Evolutionary conservation across 78 protist genomes (phyloP).

Genomic region (Dictyostelium intermedium): DNA sequence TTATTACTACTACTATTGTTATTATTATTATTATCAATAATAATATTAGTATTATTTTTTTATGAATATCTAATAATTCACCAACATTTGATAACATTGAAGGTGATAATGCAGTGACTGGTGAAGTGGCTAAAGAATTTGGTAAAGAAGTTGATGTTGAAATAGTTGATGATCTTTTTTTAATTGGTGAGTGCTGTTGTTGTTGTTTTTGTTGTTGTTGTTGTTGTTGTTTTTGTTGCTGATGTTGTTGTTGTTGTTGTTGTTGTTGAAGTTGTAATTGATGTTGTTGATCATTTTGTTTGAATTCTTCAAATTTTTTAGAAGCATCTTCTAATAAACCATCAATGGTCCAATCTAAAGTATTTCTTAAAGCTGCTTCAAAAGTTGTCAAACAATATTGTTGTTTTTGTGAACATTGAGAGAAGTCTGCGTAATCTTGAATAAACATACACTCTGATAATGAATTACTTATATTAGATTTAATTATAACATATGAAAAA

Average conservation of each 20-base stretch:
- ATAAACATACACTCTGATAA: constrained; percentile 41
- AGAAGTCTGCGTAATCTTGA: constrained; percentile 48
- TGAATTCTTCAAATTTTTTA: constrained; percentile 21
- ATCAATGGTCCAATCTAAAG: constrained; percentile 29
- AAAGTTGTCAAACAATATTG: constrained; percentile 49
- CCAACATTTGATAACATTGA: constrained; percentile 9
- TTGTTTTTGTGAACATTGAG: constrained; percentile 6
- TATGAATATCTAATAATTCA: neutral
- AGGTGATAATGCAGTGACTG: neutral
- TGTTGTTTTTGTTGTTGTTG: neutral
- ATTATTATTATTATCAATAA: neutral
- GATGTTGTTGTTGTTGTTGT: neutral
- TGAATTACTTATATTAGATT: constrained; percentile 34
- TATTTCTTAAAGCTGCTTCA: constrained; percentile 23
- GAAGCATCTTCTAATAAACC: constrained; percentile 12
- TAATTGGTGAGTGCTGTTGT: neutral
- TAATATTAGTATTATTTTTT: neutral
- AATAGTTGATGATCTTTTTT: neutral
- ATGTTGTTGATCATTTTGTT: neutral
- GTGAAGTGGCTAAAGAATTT: neutral
- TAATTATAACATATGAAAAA: constrained; percentile 45
- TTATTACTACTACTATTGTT: neutral
- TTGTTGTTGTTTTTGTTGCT: neutral
- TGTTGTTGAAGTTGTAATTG: neutral
- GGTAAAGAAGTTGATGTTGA: neutral